Conservation (phyloP, 768 basidiomycete species). For the Serendipita vermifera region DNA sequence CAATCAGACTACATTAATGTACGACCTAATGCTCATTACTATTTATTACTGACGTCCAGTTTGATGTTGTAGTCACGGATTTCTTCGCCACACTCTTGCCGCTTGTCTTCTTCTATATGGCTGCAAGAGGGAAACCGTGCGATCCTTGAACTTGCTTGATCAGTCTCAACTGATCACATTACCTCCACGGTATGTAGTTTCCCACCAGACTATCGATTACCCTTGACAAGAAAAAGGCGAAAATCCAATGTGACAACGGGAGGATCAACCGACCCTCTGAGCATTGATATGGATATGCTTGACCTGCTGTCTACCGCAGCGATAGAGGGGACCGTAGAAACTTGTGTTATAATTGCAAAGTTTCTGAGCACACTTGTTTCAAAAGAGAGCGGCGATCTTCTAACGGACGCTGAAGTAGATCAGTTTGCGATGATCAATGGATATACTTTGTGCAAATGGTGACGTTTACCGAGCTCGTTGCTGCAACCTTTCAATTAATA, state of each 20-base stretch:
- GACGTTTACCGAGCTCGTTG: slow-evolving; percentile 15
- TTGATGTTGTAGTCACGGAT: slow-evolving; percentile 20
- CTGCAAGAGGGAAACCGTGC: slow-evolving; percentile 40
- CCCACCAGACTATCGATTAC: background rate
- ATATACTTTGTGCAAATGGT: slow-evolving; percentile 47
- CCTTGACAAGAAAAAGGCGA: background rate
- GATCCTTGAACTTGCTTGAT: slow-evolving; percentile 34
- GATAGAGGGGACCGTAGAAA: slow-evolving; percentile 33
- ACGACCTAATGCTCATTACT: slow-evolving; percentile 16
- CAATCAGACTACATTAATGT: slow-evolving; percentile 27
- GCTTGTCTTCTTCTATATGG: slow-evolving; percentile 54
- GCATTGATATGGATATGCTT: slow-evolving; percentile 46
- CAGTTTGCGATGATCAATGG: slow-evolving; percentile 60
- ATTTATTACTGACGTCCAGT: background rate
- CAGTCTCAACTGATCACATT: slow-evolving; percentile 37
- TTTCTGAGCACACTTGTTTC: slow-evolving; percentile 50
- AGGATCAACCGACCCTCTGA: slow-evolving; percentile 40
- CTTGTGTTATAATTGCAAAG: slow-evolving; percentile 42
- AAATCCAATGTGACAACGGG: background rate
- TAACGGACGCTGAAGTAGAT: slow-evolving; percentile 57
- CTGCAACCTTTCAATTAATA: slow-evolving; percentile 3
- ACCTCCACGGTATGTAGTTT: slow-evolving; percentile 43
- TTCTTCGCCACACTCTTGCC: slow-evolving; percentile 50
- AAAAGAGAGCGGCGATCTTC: slow-evolving; percentile 42
- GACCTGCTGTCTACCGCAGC: slow-evolving; percentile 40